Conservation (phyloP, 73 alveolate genomes). For the Tetrahymena borealis region DNA sequence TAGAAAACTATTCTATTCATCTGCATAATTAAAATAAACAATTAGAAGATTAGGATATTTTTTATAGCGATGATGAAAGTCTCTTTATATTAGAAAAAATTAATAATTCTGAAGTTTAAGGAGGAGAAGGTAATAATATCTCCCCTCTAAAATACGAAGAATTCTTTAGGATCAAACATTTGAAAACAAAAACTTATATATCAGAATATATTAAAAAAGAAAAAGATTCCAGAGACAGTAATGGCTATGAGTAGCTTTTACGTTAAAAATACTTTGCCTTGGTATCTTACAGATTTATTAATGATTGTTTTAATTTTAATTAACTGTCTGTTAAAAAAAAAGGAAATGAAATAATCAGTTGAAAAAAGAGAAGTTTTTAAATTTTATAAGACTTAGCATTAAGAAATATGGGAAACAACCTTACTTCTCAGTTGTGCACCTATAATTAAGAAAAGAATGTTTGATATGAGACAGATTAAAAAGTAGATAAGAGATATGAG, state of each 20-base stretch:
- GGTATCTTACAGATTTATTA: background rate
- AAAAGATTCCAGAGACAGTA: background rate
- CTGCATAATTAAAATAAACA: no score
- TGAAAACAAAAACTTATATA: background rate
- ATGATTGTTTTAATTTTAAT: background rate
- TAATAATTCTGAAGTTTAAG: background rate
- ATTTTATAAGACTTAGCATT: background rate
- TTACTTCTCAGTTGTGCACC: background rate
- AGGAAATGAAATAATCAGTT: background rate
- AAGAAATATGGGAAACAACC: background rate
- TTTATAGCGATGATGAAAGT: background rate
- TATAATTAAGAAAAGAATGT: background rate
- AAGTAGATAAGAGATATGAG: background rate
- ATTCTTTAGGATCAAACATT: background rate
- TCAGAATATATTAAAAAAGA: background rate
- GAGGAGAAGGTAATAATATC: background rate
- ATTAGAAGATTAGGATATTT: no score
- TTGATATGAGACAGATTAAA: background rate
- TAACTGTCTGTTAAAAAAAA: background rate
- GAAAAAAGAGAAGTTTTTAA: background rate
- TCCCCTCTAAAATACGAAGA: background rate
- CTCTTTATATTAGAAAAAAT: background rate
- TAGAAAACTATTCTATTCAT: no score
- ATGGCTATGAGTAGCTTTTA: background rate
- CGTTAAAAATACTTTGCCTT: background rate